Evolutionary conservation across 1,284 basidiomycete species (phyloP).

Genomic region (Anthracocystis walkeri): DNA sequence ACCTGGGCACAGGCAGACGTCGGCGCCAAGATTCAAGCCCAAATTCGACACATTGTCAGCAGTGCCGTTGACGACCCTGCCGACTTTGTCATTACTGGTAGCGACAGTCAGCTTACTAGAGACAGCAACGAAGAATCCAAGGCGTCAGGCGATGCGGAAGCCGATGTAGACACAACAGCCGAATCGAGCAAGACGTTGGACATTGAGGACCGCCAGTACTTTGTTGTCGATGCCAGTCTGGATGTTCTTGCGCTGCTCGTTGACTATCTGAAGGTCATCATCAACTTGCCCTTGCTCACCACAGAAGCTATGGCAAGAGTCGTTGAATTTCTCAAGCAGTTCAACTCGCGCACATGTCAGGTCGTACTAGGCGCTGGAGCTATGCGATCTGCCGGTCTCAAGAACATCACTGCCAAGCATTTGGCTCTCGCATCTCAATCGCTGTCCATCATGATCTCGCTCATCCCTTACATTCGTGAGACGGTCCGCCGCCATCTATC

Average conservation of each 20-base stretch:
- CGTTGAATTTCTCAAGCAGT: constrained; percentile 89
- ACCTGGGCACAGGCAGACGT: constrained; percentile 87
- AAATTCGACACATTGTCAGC: constrained; percentile 81
- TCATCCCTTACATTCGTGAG: constrained; percentile 95
- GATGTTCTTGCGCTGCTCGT: constrained; percentile 80
- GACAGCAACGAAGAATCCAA: neutral
- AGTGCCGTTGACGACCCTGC: constrained; percentile 84
- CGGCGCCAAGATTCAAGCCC: constrained; percentile 76
- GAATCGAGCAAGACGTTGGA: constrained; percentile 76
- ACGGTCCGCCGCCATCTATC: constrained; percentile 91
- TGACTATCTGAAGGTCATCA: constrained; percentile 88
- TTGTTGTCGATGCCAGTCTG: constrained; percentile 83
- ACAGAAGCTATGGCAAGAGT: constrained; percentile 93
- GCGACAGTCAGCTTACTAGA: constrained; percentile 2
- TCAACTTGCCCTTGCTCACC: constrained; percentile 87
- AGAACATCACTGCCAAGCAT: constrained; percentile 98
- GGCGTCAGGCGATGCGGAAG: neutral
- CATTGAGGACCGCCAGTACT: constrained; percentile 77
- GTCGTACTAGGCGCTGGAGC: constrained; percentile 97
- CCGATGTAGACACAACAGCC: constrained; percentile 5
- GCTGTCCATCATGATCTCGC: constrained; percentile 90
- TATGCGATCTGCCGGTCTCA: constrained; percentile 95
- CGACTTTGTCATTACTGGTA: constrained; percentile 70
- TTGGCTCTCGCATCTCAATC: constrained; percentile 92
- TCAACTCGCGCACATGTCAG: constrained; percentile 98